Evolutionary conservation across 305 asterid genomes (phyloP), one percentile per base, ranked within the genome.

Genomic region (Fraxinus sp.): DNA sequence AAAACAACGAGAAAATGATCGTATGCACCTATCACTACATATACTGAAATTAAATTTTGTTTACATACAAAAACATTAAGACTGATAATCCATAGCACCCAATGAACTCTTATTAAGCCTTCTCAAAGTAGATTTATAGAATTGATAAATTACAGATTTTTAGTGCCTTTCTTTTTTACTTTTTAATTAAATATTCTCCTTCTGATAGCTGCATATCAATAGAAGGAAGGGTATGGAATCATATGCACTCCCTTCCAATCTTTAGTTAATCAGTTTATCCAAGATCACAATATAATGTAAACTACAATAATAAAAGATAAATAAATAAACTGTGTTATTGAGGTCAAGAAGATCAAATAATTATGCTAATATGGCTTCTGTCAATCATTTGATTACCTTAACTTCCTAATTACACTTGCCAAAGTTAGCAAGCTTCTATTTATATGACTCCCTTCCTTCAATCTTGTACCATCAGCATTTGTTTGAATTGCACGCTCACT

Each of bases 381-480:
- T 41, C 36, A n/a, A 14, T 77, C 66, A 82, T 30, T n/a, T 78
- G 36, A 80, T 39, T 76, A 93, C 98, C 98, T 92, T 84, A 95
- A 89, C 89, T 95, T 95, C 89, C 99, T 91, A 84, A 95, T 94
- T 72, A 95, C 98, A 64, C 97, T 94, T 77, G 99, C 91, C 89
- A 95, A 87, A 55, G 98, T 95, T 80, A 95, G 86, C 77, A 95
- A 87, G 89, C 98, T 95, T 88, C 92, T 86, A 87, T 94, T 95
- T 72, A 95, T 95, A 84, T 95, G 99, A 84, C 98, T 95, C 33
- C 99, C 99, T 92, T 94, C 99, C 86, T 95, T 94, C 90, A 95
- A 88, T 88, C 97, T 91, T 79, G 88, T 68, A 82, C 99, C 98
- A 85, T 86, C 95, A 79, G 97, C 93, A 87, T 89, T 92, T 57